Percentiles rank a stretch among this genome's conserved stretches.
These are phyloP conservation scores for Metschnikowia arizonensis DNA, from an alignment of 805 yeast genomes.

Conservation along the genomic window DNA sequence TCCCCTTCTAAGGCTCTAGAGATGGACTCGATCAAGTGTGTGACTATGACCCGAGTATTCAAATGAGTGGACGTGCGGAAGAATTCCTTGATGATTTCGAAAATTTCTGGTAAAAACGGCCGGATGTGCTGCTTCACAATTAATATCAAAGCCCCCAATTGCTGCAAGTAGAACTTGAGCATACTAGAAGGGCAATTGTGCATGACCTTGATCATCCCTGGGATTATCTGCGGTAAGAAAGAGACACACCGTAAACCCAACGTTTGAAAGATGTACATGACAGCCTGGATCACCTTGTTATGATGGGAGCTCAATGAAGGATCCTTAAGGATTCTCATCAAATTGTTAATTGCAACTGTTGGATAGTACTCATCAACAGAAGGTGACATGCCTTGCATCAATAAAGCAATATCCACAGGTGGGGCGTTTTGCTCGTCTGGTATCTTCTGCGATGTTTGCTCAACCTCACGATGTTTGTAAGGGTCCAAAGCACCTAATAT, in stretches of 20 bases:
- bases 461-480: conserved; percentile 88
- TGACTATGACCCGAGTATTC: conserved; percentile 70
- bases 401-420: conserved; percentile 80
- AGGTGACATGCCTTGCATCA: conserved; percentile 94
- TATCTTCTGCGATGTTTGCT: conserved; percentile 54
- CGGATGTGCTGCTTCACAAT: conserved; percentile 89
- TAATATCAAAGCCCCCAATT: conserved; percentile 69
- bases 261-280: conserved; percentile 85
- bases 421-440: conserved; percentile 80
- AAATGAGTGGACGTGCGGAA: conserved; percentile 46
- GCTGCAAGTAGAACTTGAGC: conserved; percentile 86
- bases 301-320: conserved; percentile 82
- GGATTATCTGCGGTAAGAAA: conserved; percentile 82
- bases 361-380: conserved; percentile 91
- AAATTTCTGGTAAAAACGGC: conserved; percentile 72
- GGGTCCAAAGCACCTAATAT: conserved; percentile 97
- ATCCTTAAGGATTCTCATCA: conserved; percentile 81
- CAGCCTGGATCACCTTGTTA: conserved; percentile 89
- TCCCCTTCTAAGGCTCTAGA: conserved; percentile 88
- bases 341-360: conserved; percentile 83
- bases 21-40: conserved; percentile 76
- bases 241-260: conserved; percentile 85
- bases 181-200: conserved; percentile 71
- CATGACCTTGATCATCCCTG: conserved; percentile 84
- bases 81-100: conserved; percentile 69